A percentile compares a stretch with the other conserved stretches of the same genome.
Conservation (phyloP, 148 eudicot species). For the Amaranthus palmeri region DNA sequence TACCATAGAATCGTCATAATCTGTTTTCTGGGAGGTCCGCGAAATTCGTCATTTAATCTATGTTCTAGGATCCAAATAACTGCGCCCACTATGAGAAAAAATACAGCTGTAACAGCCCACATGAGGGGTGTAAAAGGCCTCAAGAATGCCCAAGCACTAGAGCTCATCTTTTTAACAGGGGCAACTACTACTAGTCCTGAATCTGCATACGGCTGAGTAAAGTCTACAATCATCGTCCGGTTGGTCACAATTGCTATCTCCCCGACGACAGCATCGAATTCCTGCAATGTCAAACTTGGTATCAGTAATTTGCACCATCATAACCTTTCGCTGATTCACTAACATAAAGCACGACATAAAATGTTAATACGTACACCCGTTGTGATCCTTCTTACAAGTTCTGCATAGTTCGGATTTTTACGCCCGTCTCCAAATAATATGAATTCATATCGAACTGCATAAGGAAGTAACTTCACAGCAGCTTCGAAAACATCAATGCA, state of each 20-base stretch:
- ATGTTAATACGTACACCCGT: slow-evolving; percentile 33
- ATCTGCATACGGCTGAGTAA: slow-evolving; percentile 60
- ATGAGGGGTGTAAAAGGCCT: slow-evolving; percentile 45
- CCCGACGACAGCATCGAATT: slow-evolving; percentile 64
- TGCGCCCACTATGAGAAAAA: slow-evolving; percentile 43
- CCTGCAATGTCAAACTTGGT: slow-evolving; percentile 29
- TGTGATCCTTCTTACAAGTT: slow-evolving; percentile 36
- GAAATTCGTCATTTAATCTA: slow-evolving; percentile 60
- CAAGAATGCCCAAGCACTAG: slow-evolving; percentile 57
- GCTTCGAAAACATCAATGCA: slow-evolving; percentile 50
- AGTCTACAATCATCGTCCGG: slow-evolving; percentile 51
- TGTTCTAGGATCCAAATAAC: slow-evolving; percentile 70
- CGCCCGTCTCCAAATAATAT: slow-evolving; percentile 39
- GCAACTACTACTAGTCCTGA: slow-evolving; percentile 79
- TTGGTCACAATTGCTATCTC: slow-evolving; percentile 62
- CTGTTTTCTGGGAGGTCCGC: slow-evolving; percentile 60
- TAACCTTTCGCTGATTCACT: slow-evolving; percentile 1
- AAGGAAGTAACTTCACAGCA: slow-evolving; percentile 39
- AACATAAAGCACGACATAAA: background rate
- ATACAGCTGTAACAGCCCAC: slow-evolving; percentile 50
- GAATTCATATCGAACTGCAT: slow-evolving; percentile 39
- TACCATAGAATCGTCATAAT: slow-evolving; percentile 39
- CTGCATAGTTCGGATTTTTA: slow-evolving; percentile 37
- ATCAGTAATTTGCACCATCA: slow-evolving; percentile 8
- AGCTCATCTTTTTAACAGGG: slow-evolving; percentile 37